Percentiles rank a stretch among this genome's conserved stretches.
phyloP scores from a whole-genome alignment of 2,329 filamentous ascomycete species.

The Alternaria novae-zelandiae region DNA sequence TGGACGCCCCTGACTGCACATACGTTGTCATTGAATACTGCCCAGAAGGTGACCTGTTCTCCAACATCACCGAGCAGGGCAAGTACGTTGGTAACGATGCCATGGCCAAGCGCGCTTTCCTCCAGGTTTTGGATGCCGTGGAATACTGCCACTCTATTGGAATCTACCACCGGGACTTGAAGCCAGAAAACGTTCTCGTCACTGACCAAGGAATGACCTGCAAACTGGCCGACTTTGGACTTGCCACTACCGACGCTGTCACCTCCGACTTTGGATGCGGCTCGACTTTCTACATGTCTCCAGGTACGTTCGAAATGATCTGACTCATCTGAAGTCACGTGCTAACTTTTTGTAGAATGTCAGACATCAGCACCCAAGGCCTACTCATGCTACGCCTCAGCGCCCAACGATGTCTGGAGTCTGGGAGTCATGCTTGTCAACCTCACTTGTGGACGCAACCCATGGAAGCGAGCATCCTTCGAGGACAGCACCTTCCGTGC shows the following conservation, averaged over 20 bases:
- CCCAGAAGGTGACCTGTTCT: constrained; percentile 94
- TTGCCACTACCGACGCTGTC: constrained; percentile 81
- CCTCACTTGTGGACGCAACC: constrained; percentile 95
- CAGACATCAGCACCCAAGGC: constrained; percentile 76
- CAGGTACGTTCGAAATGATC: constrained; percentile 70
- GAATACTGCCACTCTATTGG: constrained; percentile 91
- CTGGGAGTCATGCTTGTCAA: constrained; percentile 98
- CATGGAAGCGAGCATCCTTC: constrained; percentile 94
- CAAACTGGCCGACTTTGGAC: constrained; percentile 96
- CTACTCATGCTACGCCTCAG: constrained; percentile 82
- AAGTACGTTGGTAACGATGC: constrained; percentile 93
- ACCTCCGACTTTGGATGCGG: constrained; percentile 97
- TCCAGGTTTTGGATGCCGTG: constrained; percentile 96
- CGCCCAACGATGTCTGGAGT: constrained; percentile 96
- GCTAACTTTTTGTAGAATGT: constrained; percentile 71
- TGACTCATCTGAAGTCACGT: constrained; percentile 14
- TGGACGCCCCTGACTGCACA: constrained; percentile 89
- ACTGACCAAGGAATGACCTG: constrained; percentile 86
- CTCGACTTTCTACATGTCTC: constrained; percentile 99
- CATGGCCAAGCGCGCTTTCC: constrained; percentile 84
- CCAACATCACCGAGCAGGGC: constrained; percentile 94
- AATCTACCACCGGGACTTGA: constrained; percentile 96
- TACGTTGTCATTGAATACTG: constrained; percentile 98
- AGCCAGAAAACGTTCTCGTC: constrained; percentile 97
- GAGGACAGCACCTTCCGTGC: constrained; percentile 96